Base-by-base conservation (phyloP, 2,329 filamentous ascomycete genomes). In the Colletotrichum nymphaeae region DNA sequence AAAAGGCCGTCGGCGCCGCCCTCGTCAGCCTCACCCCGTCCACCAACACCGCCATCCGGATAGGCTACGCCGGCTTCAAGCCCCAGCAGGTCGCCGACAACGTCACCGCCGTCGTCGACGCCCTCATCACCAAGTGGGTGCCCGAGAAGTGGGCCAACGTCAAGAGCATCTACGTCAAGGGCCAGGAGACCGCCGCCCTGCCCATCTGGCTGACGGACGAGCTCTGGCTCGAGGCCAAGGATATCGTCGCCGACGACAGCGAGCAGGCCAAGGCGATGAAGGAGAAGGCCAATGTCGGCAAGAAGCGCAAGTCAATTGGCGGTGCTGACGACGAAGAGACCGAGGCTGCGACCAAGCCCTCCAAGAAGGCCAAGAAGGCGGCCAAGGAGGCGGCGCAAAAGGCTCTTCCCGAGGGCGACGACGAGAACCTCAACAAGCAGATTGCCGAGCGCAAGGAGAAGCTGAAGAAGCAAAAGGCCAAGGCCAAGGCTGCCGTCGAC, bases 121-220 rank as follows among this genome's bases (percentile, higher is more conserved):
- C 88, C 3, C 83, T 98, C 78, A 91, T 95, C 7, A 92, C 94
- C 75, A 95, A 93, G 82, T 94, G 93, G 80, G 91, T 98, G 58
- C 91, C 95, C 22, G 92, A 96, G 81, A 93, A 95, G 79, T 98
- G 95, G 95, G 91, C 90, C 79, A 97, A 96, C 81, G 89, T 98
- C 75, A 92, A 93, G 83, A 90, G 91, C 75, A 86, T 99, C 74
- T 95, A 97, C 83, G 88, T 99, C 87, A 99, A 98, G 88, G 94
- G 95, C 3, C 93, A 94, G 32, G 92, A 94, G 80, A 98, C 96
- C 5, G 93, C 92, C 74, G 93, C 96, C 9, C 88, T 99, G 79
- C 97, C 97, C n/a, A 92, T 99, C 80, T 99, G 95, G 94, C 86
- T 98, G 80, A 94, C 96, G 5, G 93, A 95, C 77, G 95, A 98